Evolutionary conservation across 306 rosid genomes (phyloP).

Genomic region (Abrus pulchellus): DNA sequence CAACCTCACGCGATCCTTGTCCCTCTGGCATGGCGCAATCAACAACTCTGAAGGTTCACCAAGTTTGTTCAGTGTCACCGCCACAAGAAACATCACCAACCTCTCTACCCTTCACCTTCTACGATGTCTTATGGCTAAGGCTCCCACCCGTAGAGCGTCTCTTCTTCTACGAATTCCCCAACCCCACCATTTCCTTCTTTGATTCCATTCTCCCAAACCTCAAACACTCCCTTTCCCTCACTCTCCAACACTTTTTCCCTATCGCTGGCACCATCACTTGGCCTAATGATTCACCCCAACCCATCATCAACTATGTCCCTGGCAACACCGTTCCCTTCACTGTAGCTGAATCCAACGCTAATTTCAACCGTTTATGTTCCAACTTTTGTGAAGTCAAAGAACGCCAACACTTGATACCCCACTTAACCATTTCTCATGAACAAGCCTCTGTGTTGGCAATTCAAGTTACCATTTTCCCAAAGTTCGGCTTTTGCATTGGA

Average conservation of each 20-base stretch:
- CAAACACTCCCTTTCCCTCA: constrained; percentile 45
- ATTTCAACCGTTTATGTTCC: constrained; percentile 42
- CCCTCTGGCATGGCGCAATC: no score
- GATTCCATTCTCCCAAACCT: constrained; percentile 46
- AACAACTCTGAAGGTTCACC: not conserved
- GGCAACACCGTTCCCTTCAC: constrained; percentile 44
- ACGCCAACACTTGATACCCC: constrained; percentile 41
- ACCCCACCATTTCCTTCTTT: constrained; percentile 6
- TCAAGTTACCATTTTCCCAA: constrained; percentile 62
- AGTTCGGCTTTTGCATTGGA: constrained; percentile 59
- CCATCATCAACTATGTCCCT: constrained; percentile 5
- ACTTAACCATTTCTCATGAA: not conserved
- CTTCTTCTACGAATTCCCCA: constrained; percentile 1
- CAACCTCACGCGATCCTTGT: no score
- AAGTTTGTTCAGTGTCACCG: no score
- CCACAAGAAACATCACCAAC: not conserved
- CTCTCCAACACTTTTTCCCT: constrained; percentile 52
- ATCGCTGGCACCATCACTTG: constrained; percentile 37
- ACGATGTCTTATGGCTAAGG: not conserved
- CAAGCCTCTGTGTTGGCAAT: constrained; percentile 6
- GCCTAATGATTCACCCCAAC: constrained; percentile 38
- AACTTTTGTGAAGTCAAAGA: not conserved
- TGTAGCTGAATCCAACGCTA: constrained; percentile 43
- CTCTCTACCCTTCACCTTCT: not conserved
- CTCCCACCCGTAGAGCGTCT: constrained; percentile 16